These are phyloP conservation scores for Clausena lansium DNA, from an alignment of 345 rosid species.

Conservation along the genomic window DNA sequence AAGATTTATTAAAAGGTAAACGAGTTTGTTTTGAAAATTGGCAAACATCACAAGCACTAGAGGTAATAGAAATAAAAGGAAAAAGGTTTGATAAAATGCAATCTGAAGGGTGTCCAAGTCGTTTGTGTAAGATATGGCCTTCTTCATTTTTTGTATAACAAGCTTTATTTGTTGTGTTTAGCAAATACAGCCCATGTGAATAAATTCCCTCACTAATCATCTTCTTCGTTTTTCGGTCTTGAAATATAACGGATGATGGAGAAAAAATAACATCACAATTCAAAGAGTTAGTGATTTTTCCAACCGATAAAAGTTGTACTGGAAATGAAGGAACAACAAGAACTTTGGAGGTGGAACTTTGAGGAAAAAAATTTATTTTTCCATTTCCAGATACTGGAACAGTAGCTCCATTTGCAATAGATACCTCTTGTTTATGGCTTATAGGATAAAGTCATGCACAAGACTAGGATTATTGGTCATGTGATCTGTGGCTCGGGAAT, in stretches of 20 bases:
- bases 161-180: not conserved
- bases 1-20: not conserved
- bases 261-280: not conserved
- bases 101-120: not conserved
- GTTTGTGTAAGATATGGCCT: no score
- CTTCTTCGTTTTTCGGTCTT: not conserved
- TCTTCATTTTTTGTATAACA: no score
- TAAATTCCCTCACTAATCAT: not conserved
- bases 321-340: not conserved
- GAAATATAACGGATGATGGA: not conserved
- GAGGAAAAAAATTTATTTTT: not conserved
- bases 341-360: not conserved
- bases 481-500: not conserved
- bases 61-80: no score
- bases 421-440: not conserved
- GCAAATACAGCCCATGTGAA: no score
- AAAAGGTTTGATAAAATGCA: no score
- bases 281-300: not conserved
- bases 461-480: not conserved
- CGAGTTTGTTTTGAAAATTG: not conserved
- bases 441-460: no score
- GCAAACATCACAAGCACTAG: not conserved
- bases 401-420: not conserved
- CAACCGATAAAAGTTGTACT: no score
- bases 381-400: not conserved